Base-by-base conservation (phyloP, 192 early-diverging fungal genomes). In the Gaertneriomyces semiglobifer region DNA sequence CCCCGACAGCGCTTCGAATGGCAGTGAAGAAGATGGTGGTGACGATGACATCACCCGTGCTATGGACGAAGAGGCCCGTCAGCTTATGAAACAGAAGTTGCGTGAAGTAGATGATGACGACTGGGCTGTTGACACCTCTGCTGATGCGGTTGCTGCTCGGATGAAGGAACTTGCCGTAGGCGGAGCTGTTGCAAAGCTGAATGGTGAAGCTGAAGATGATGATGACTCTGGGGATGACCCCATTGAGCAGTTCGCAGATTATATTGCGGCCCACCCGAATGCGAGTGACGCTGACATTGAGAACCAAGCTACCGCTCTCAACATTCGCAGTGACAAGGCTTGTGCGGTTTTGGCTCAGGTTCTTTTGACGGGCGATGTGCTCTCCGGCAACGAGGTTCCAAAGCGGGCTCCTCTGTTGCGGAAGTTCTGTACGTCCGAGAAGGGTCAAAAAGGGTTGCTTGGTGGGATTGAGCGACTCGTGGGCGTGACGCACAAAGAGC, bases 401-500 rank as follows among this genome's bases (percentile, higher is more conserved):
- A 85, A 88, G 66, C 87, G 87, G 62, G 80, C 78, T n/a, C 69
- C 78, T 39, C 72, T 98, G 58, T 77, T 98, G 47, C 63, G 69
- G 60, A 80, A 79, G 71, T 98, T 99, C 73, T 80, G 89, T 63
- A 69, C 70, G 61, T 83, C 75, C 63, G 89, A 93, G 62, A 96
- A 95, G 77, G 82, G 85, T 63, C 94, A 96, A 79, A 89, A 88
- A 68, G 88, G 87, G 14, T 69, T 95, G 16, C 77, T 99, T 10
- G 96, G 95, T 70, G 95, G 94, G 18, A 85, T 98, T 61, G 95
- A 96, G 78, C 81, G 88, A 16, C 76, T 95, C 53, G 86, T 95
- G 50, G 87, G 77, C 54, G 79, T 82, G 20, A 77, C 70, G 57
- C 84, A 80, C 60, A 68, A 65, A 60, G 75, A 77, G 51, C 67